Base-by-base conservation (phyloP, 345 rosid species). In the Linum lewisii region DNA sequence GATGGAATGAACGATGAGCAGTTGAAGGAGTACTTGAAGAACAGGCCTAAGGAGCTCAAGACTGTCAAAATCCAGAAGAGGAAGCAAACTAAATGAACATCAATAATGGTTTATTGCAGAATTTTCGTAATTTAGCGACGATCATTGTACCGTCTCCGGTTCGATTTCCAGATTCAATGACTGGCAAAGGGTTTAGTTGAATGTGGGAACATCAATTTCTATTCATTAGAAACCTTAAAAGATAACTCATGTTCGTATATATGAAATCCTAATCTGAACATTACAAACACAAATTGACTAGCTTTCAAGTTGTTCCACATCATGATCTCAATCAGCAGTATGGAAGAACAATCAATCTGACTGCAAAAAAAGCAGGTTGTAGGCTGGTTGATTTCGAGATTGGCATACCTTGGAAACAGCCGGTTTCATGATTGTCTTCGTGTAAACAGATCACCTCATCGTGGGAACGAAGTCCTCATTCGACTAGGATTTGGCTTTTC, bases 401-500 rank as follows among this genome's bases (percentile, higher is more conserved):
- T 42, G 4, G 14, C 4, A 42, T 42, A 16, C 18, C 47, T 11
- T 3, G 47, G 11, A 16, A 42, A 42, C 47, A 42, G 47, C 47
- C 47, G 4, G 15, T 42, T n/a, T 16, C 47, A 42, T 42, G 47
- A 42, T 42, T 11, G 18, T 16, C 47, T 42, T 1, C 47, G 47
- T 42, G 14, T 42, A 42, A 29, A 8, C 7, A 29, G 7, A 29
- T 88, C 82, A 24, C 75, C 71, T 74, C 87, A 76, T 8, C 98
- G 2, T 8, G 0, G 7, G 7, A 29, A 29, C 34, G 34, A 3
- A 29, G n/a, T 29, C 18, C 47, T 7, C 1, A 42, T 42, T 42
- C 15, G 16, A 21, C 24, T 20, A 20, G 56, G 56, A 21, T 54
- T 37, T 51, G 0, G 90, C 81, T 21, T 76, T 72, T 74, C 87